Percentiles rank a stretch among this genome's conserved stretches.
Conservation (phyloP, 2,329 filamentous ascomycete species). For the Colletotrichum sp. region DNA sequence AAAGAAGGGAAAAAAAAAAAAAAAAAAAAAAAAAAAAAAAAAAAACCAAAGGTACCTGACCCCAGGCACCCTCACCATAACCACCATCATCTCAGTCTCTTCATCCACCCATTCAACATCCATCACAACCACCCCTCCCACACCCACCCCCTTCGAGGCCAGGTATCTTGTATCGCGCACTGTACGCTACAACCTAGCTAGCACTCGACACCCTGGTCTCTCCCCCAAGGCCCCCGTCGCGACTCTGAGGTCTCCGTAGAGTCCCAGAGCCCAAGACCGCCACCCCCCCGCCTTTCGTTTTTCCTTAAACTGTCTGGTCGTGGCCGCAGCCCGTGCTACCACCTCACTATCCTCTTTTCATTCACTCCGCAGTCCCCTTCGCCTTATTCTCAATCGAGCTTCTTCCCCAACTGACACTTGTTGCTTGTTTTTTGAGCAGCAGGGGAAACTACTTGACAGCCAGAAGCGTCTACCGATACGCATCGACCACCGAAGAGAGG, state of each 20-base stretch:
- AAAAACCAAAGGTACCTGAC: neutral
- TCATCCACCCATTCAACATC: neutral
- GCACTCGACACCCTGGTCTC: constrained; percentile 13
- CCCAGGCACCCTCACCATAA: neutral
- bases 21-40: neutral
- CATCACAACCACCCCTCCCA: neutral
- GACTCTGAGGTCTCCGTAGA: constrained; percentile 3
- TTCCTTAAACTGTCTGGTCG: constrained; percentile 43
- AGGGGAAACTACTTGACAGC: constrained; percentile 33
- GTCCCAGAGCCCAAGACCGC: constrained; percentile 21
- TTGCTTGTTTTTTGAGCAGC: constrained; percentile 40
- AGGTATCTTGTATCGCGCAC: constrained; percentile 10
- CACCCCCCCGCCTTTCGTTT: constrained; percentile 32
- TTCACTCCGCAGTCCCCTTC: constrained; percentile 52
- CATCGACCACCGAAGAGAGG: neutral
- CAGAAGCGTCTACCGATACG: constrained; percentile 27
- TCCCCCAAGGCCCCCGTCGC: constrained; percentile 10
- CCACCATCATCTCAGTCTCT: neutral
- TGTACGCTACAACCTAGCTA: constrained; percentile 15
- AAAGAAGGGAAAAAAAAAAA: neutral
- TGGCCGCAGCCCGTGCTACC: constrained; percentile 51
- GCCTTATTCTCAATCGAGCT: constrained; percentile 39
- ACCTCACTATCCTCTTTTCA: constrained; percentile 57
- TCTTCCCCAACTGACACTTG: constrained; percentile 40
- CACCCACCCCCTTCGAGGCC: neutral